Conservation (phyloP, 2,329 filamentous ascomycete genomes). For the Thermomyces lanuginosus region DNA sequence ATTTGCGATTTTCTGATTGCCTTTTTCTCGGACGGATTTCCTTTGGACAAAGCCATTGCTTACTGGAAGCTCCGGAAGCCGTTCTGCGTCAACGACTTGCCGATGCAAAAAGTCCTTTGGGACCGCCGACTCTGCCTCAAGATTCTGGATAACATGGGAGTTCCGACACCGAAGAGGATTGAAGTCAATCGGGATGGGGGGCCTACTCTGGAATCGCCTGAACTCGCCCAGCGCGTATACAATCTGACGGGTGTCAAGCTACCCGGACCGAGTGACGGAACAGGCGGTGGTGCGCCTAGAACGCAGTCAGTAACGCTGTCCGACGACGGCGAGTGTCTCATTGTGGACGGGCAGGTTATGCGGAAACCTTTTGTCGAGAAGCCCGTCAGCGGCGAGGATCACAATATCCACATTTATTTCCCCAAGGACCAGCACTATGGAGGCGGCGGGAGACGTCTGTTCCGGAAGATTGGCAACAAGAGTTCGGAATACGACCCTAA, state of each 20-base stretch:
- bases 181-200: slow-evolving; percentile 91
- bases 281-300: slow-evolving; percentile 38
- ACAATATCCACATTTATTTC: slow-evolving; percentile 98
- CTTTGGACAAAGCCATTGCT: slow-evolving; percentile 87
- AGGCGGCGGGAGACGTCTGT: slow-evolving; percentile 78
- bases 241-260: slow-evolving; percentile 64
- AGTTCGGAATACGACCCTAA: slow-evolving; percentile 83
- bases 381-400: slow-evolving; percentile 92
- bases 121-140: slow-evolving; percentile 78
- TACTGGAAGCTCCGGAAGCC: slow-evolving; percentile 87
- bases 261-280: slow-evolving; percentile 52
- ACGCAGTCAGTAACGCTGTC: slow-evolving; percentile 63
- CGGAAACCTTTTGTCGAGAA: slow-evolving; percentile 97
- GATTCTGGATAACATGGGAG: slow-evolving; percentile 74
- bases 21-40: slow-evolving; percentile 96
- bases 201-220: slow-evolving; percentile 57
- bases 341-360: slow-evolving; percentile 67
- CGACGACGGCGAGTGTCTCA: slow-evolving; percentile 76
- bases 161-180: slow-evolving; percentile 73
- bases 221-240: slow-evolving; percentile 64
- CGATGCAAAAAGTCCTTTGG: slow-evolving; percentile 96
- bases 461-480: slow-evolving; percentile 97
- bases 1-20: slow-evolving; percentile 93
- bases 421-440: slow-evolving; percentile 56
- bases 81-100: slow-evolving; percentile 92